phyloP scores from a whole-genome alignment of 108 stramenopile genomes.

The Conticribra guillardii region DNA sequence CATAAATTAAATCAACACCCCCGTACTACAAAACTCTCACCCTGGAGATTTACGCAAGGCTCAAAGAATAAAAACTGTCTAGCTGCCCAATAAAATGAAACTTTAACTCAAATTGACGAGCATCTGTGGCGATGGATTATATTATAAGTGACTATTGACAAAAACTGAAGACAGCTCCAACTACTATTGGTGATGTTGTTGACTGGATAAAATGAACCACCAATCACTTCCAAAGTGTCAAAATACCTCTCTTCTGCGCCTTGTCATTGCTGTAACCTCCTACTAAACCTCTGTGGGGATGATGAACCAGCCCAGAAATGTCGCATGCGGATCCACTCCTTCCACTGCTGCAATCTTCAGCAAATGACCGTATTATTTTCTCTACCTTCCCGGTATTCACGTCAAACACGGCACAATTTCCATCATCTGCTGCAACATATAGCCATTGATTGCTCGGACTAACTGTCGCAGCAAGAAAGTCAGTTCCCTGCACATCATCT shows the following conservation, averaged over 20 bases:
- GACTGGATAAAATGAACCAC: too few species aligned
- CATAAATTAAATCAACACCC: too few species aligned
- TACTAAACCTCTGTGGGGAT: conserved; percentile 73
- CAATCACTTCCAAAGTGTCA: conserved; percentile 78
- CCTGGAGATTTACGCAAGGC: too few species aligned
- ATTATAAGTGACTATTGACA: too few species aligned
- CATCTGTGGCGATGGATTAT: too few species aligned
- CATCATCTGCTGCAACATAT: conserved; percentile 60
- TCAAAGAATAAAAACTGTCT: too few species aligned
- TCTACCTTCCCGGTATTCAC: conserved; percentile 55
- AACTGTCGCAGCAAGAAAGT: conserved; percentile 73
- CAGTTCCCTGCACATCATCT: conserved; percentile 47
- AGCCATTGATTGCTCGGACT: conserved; percentile 73
- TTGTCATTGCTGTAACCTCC: conserved; percentile 83
- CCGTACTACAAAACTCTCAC: too few species aligned
- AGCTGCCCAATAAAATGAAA: too few species aligned
- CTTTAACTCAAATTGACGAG: too few species aligned
- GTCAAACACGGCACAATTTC: conserved; percentile 75
- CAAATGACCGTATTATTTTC: conserved; percentile 67
- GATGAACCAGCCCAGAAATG: conserved; percentile 69
- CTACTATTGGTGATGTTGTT: too few species aligned
- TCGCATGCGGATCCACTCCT: conserved; percentile 47
- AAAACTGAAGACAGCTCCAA: too few species aligned
- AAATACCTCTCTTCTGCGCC: conserved; percentile 69
- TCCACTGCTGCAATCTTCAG: conserved; percentile 41